Evolutionary conservation across 306 rosid genomes (phyloP), one percentile per base, ranked within the genome.

Genomic region (Quercus dentata): DNA sequence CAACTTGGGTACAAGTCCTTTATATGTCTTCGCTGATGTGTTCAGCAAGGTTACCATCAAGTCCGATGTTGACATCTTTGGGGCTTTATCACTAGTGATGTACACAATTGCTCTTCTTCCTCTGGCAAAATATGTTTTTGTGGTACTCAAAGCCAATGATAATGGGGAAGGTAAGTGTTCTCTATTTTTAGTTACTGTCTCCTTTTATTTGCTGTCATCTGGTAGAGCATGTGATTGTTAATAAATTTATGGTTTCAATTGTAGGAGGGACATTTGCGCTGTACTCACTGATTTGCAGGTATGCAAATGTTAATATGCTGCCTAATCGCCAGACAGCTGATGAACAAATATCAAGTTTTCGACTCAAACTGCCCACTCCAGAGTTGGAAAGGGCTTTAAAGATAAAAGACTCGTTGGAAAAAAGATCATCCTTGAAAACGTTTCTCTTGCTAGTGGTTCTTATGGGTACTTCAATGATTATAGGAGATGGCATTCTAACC

Each of bases 261-360:
- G 86, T 83, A 95, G 99, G 99, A 84, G 99, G 99, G 83, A 95
- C 99, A 9, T 92, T 95, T 87, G 99, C 99, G 0, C 88, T 95
- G 84, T 95, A 92, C 86, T 95, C 99, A 1, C 91, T 95, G 82
- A 93, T 95, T 87, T 91, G 97, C 85, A 90, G 99, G 82, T 93
- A 95, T 84, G 98, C 98, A 70, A 89, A 93, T 80, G 97, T 93
- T 72, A 88, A 83, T 79, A 72, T 82, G 92, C 92, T 93, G 70
- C 99, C 97, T 44, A 93, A 95, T 84, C 97, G 94, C 56, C 99
- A 95, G 83, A 90, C 83, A 79, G 95, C 97, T 73, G 99, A 95
- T 79, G 97, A 95, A 73, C 87, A 83, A 6, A 95, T 95, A 73
- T 95, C 99, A 9, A 93, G 94, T 87, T 95, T 79, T 85, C 91